phyloP scores from a whole-genome alignment of 345 rosid genomes.

The Gossypium mustelinum region DNA sequence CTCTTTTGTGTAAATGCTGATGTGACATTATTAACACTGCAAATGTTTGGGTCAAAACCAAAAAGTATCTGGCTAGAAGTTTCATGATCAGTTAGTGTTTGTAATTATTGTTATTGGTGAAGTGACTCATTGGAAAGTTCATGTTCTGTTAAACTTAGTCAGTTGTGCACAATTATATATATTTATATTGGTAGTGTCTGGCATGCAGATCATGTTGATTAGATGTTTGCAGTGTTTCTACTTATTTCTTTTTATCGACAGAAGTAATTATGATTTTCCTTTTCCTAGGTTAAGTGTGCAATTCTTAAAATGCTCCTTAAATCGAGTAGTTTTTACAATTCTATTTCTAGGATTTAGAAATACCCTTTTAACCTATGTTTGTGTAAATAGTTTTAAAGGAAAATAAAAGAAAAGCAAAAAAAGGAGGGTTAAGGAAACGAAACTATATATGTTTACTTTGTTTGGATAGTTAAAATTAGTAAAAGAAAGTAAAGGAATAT shows the following conservation, averaged over 20 bases:
- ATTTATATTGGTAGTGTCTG: background rate
- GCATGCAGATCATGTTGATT: background rate
- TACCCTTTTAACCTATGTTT: background rate
- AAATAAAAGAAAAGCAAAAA: too few relatives aligned
- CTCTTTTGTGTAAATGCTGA: slow-evolving; percentile 4
- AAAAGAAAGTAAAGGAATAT: too few relatives aligned
- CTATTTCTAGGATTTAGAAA: background rate
- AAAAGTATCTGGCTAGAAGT: background rate
- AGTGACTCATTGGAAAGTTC: background rate
- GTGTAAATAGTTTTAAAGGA: too few relatives aligned
- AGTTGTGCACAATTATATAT: background rate
- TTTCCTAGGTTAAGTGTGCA: background rate
- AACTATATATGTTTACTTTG: too few relatives aligned
- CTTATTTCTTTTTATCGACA: background rate
- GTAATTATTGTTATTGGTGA: background rate
- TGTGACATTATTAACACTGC: background rate
- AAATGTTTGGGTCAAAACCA: background rate
- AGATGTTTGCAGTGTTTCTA: background rate
- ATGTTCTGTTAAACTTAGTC: background rate
- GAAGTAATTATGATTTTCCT: background rate
- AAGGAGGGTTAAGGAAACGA: too few relatives aligned
- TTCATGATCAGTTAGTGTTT: background rate
- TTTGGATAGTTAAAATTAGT: too few relatives aligned
- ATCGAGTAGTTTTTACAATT: background rate
- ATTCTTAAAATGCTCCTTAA: background rate